Base-by-base conservation (phyloP, 2,329 filamentous ascomycete species). In the Cordyceps pruinosa region DNA sequence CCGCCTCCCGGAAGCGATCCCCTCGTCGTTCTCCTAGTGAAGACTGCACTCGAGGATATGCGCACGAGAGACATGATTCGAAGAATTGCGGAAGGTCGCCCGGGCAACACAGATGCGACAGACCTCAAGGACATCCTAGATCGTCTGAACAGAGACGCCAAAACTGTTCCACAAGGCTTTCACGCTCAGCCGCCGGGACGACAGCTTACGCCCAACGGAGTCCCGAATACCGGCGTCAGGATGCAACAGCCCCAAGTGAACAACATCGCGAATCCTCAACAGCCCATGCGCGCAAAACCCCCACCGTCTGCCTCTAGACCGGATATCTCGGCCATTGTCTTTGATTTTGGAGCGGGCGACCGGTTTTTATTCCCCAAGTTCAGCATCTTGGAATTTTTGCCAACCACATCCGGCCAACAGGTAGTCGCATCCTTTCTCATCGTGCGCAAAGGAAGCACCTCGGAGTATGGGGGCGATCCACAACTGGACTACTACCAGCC, bases 311-410 rank as follows among this genome's bases (percentile, higher is more conserved):
- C 69, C 8, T 69, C 76, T 2, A 84, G 81, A 62, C 80, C 80
- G 26, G 85, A 86, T 57, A 79, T 86, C 44, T 79, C 83, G 1
- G 84, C 84, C n/a, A 75, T 88, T 15, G 81, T 87, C 1, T 81
- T 90, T 60, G 86, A 89, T 62, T 89, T 90, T 68, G 85, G 85
- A 34, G 83, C 76, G 3, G 88, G 87, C 46, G 89, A 93, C 68
- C 82, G 88, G 26, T 92, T 89, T 67, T 73, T 90, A 48, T 92
- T 94, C 61, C 89, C 89, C 2, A 88, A 86, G 62, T 87, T 88
- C 66, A 88, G 86, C 69, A 86, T 93, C 34, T 69, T 93, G 50
- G 88, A 94, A 67, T 85, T 83, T 65, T 73, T 85, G 2, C 69
- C 72, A 8, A 66, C 69, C 2, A 66, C 74, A 10, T 70, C 75